Conservation (phyloP, 768 basidiomycete species). For the Trametes coccinea region DNA sequence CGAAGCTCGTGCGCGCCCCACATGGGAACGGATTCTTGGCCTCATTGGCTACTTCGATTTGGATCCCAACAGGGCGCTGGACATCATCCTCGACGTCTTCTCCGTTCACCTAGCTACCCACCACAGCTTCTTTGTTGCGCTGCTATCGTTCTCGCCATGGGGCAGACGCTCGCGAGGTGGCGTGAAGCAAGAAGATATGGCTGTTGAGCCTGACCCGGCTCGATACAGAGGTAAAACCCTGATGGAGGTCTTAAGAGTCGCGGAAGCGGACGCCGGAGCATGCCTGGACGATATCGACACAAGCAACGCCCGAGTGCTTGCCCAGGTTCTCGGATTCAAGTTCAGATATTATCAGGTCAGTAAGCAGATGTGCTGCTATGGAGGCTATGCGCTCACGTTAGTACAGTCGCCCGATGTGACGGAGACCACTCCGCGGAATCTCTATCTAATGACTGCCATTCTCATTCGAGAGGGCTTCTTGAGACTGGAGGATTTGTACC, state of each 20-base stretch:
- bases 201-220: constrained; percentile 39
- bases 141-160: constrained; percentile 91
- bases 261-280: constrained; percentile 41
- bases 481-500: constrained; percentile 83
- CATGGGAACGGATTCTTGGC: constrained; percentile 84
- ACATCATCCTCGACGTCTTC: constrained; percentile 90
- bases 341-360: constrained; percentile 87
- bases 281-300: constrained; percentile 7
- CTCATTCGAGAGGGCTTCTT: constrained; percentile 90
- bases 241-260: constrained; percentile 63
- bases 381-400: constrained; percentile 6
- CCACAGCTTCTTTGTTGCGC: constrained; percentile 84
- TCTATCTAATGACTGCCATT: constrained; percentile 83
- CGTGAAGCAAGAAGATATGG: constrained; percentile 33
- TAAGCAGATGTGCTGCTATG: neutral
- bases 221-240: constrained; percentile 59
- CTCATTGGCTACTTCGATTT: constrained; percentile 96
- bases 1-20: constrained; percentile 62
- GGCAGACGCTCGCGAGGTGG: constrained; percentile 34
- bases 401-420: constrained; percentile 54
- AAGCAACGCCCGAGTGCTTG: constrained; percentile 59
- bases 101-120: constrained; percentile 80
- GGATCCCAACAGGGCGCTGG: constrained; percentile 91
- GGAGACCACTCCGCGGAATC: constrained; percentile 65
- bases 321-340: constrained; percentile 98